Conservation (phyloP, 1,139 yeast genomes). For the Debaryomycetaceae sp. region DNA sequence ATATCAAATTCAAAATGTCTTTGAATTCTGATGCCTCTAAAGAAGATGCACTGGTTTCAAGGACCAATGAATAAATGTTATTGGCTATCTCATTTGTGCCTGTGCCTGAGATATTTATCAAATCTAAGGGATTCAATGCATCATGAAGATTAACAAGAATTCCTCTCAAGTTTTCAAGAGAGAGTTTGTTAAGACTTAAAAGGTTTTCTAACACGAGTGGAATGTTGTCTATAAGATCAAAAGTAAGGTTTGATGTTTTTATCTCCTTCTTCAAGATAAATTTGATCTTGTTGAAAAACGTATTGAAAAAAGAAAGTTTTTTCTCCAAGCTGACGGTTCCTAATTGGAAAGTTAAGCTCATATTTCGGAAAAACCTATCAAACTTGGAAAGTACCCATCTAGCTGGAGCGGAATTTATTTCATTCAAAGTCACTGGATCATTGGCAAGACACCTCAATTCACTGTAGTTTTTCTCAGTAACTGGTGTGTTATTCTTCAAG, state of each 20-base stretch:
- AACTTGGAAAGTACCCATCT: slow-evolving; percentile 34
- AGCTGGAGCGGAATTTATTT: slow-evolving; percentile 29
- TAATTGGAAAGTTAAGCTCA: slow-evolving; percentile 24
- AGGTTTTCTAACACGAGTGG: slow-evolving; percentile 23
- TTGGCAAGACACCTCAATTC: slow-evolving; percentile 32
- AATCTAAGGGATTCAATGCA: slow-evolving; percentile 25
- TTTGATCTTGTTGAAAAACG: slow-evolving; percentile 26
- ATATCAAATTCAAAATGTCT: slow-evolving; percentile 20
- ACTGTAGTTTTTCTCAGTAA: slow-evolving; percentile 21
- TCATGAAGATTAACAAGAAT: slow-evolving; percentile 25
- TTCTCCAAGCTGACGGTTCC: slow-evolving; percentile 19
- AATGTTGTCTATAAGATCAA: slow-evolving; percentile 30
- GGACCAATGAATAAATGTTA: slow-evolving; percentile 11
- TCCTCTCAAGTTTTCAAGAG: slow-evolving; percentile 17
- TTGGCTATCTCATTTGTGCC: slow-evolving; percentile 3
- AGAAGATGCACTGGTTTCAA: slow-evolving; percentile 9
- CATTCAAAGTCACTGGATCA: slow-evolving; percentile 27
- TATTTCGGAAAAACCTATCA: slow-evolving; percentile 28
- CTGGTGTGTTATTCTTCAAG: slow-evolving; percentile 17
- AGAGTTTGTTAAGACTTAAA: slow-evolving; percentile 14
- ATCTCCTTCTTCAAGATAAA: slow-evolving; percentile 27
- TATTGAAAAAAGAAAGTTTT: slow-evolving; percentile 23
- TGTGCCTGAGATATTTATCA: slow-evolving; percentile 8
- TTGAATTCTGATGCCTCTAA: slow-evolving; percentile 16
- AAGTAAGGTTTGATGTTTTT: slow-evolving; percentile 25